phyloP scores from a whole-genome alignment of 768 basidiomycete genomes.

The Russula sp. region DNA sequence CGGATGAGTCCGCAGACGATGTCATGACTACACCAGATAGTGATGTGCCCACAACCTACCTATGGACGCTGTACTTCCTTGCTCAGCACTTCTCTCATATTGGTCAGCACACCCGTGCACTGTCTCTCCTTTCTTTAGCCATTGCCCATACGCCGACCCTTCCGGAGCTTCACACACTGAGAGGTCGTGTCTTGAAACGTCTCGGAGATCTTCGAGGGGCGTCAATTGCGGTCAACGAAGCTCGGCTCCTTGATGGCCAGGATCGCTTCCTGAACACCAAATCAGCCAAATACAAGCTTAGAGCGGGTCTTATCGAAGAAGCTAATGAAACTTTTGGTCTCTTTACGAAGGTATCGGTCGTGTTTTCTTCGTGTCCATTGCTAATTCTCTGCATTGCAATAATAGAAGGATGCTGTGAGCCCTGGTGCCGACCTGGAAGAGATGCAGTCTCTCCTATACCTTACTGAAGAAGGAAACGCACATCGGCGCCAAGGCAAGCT shows the following conservation, averaged over 20 bases:
- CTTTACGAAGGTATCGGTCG: conserved; percentile 74
- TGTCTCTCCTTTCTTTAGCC: conserved; percentile 59
- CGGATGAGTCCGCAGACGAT: conserved; percentile 5
- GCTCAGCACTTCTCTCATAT: conserved; percentile 81
- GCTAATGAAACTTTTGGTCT: conserved; percentile 70
- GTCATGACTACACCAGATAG: conserved; percentile 22
- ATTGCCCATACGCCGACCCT: conserved; percentile 86
- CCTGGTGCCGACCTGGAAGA: conserved; percentile 83
- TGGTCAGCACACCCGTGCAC: conserved; percentile 41
- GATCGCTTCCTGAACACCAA: conserved; percentile 96
- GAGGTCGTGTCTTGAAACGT: conserved; percentile 80
- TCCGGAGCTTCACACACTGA: conserved; percentile 80
- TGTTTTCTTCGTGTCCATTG: background rate
- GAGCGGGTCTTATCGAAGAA: conserved; percentile 74
- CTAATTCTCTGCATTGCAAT: background rate
- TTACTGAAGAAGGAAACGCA: conserved; percentile 75
- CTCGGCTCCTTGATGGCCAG: conserved; percentile 82
- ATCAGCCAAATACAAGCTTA: conserved; percentile 80
- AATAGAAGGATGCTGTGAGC: conserved; percentile 75
- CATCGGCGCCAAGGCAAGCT: conserved; percentile 58
- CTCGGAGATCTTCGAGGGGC: conserved; percentile 76
- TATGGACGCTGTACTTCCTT: conserved; percentile 96
- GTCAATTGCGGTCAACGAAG: conserved; percentile 70
- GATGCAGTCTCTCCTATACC: conserved; percentile 90
- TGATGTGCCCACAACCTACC: conserved; percentile 72